Base-by-base conservation (phyloP, 257 asterid species). In the Petunia axillaris region DNA sequence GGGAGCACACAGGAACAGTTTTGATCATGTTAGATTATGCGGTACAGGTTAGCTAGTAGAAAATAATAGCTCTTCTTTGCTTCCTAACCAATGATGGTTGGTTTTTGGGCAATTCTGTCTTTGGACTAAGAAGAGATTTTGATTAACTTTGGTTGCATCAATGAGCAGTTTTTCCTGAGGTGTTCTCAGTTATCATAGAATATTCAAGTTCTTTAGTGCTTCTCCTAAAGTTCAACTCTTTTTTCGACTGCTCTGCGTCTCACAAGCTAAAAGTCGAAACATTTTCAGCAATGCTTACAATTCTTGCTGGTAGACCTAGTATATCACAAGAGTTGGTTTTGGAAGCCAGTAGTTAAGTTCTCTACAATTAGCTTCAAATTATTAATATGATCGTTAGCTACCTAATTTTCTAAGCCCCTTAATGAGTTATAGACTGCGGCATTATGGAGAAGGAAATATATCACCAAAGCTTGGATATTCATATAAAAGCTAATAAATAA, bases 11-110 rank as follows among this genome's bases (percentile, higher is more conserved):
- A 77, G 77, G 84, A 85, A 81, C 89, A 85, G 84, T 81, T 82
- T 82, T 81, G 86, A n/a, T 50, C 39, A 41, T 50, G 38, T 87
- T 86, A 79, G 80, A 75, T 46, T 71, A 58, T 79, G 37, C 59
- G 39, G 41, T 15, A 13, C 63, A 64, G 16, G 8, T 52, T 79
- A 79, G 76, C 62, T 73, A 14, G 65, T 68, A 46, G 82, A 83
- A 82, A 87, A 90, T 84, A 83, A 82, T 82, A 78, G 82, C 89
- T 87, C 86, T 90, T 81, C 89, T 63, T 66, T 77, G 65, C 36
- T 6, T 70, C 52, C 84, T 48, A 65, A 73, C 74, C 87, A 79
- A 81, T 75, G 80, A 71, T 55, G 79, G 43, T 77, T 54, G 78
- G 74, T 70, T 73, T 71, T 73, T 50, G 0, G 62, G 77, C 62